Percentiles rank a stretch among this genome's conserved stretches.
Conservation (phyloP, 164 flowering plant species). For the Santalum album region DNA sequence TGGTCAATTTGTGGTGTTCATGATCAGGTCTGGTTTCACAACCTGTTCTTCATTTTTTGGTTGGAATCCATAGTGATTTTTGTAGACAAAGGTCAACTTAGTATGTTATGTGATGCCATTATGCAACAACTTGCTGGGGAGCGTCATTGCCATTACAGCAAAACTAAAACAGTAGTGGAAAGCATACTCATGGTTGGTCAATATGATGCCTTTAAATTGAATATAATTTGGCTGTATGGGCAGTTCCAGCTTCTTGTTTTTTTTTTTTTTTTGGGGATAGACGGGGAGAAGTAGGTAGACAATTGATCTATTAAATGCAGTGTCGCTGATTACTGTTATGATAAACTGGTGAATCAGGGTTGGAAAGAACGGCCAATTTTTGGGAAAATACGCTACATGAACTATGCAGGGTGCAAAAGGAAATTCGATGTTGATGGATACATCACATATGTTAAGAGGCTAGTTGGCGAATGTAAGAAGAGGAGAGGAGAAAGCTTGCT, state of each 20-base stretch:
- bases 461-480: constrained; percentile 61
- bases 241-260: too few relatives aligned
- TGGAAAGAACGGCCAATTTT: constrained; percentile 84
- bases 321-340: too few relatives aligned
- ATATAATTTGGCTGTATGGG: too few relatives aligned
- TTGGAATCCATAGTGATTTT: neutral
- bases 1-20: constrained; percentile 98
- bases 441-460: constrained; percentile 52
- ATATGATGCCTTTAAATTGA: too few relatives aligned
- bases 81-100: neutral
- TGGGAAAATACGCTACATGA: constrained; percentile 92
- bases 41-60: neutral
- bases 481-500: constrained; percentile 41
- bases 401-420: constrained; percentile 90
- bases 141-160: too few relatives aligned
- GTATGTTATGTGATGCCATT: too few relatives aligned
- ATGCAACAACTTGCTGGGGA: too few relatives aligned
- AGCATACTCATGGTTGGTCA: too few relatives aligned
- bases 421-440: constrained; percentile 93
- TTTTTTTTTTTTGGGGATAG: too few relatives aligned
- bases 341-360: constrained; percentile 35
- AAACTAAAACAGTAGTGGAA: too few relatives aligned
- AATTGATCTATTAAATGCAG: too few relatives aligned
- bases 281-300: too few relatives aligned
- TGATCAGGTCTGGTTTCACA: constrained; percentile 58